phyloP scores from a whole-genome alignment of 305 asterid species.

The Caryopteris hybrid region DNA sequence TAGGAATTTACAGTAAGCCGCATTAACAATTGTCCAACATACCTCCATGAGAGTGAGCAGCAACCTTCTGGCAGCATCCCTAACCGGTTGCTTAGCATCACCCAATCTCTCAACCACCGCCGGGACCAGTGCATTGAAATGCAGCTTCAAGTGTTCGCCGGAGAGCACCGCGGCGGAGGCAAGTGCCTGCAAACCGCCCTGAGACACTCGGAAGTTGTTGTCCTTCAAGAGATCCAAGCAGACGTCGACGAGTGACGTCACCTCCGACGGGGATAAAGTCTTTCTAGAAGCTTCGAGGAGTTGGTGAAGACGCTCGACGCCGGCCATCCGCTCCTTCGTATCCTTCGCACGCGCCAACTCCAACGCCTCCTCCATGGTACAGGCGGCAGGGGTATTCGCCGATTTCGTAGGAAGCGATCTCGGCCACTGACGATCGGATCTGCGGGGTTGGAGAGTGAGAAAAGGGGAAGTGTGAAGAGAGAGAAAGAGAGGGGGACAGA shows the following conservation, averaged over 20 bases:
- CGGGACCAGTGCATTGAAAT: conserved; percentile 93
- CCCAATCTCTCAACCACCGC: conserved; percentile 92
- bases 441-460: conserved; percentile 30
- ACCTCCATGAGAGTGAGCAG: conserved; percentile 98
- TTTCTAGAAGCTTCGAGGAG: conserved; percentile 87
- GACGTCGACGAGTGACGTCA: conserved; percentile 78
- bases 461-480: conserved; percentile 16
- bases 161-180: conserved; percentile 95
- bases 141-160: conserved; percentile 93
- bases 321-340: conserved; percentile 99
- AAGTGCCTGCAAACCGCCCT: conserved; percentile 88
- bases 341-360: conserved; percentile 94
- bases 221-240: conserved; percentile 95
- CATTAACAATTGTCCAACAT: conserved; percentile 12
- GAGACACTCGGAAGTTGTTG: conserved; percentile 88
- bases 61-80: conserved; percentile 86
- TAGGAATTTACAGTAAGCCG: background rate
- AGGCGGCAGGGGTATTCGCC: conserved; percentile 19
- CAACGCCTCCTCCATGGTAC: conserved; percentile 88
- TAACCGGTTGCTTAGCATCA: conserved; percentile 88
- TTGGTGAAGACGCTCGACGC: conserved; percentile 91
- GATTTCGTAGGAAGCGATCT: conserved; percentile 37
- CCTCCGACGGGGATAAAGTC: conserved; percentile 70
- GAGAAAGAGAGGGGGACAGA: conserved; percentile 10
- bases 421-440: conserved; percentile 42